These are phyloP conservation scores for Odontarrhena argentea DNA, from an alignment of 345 rosid genomes.

Conservation along the genomic window DNA sequence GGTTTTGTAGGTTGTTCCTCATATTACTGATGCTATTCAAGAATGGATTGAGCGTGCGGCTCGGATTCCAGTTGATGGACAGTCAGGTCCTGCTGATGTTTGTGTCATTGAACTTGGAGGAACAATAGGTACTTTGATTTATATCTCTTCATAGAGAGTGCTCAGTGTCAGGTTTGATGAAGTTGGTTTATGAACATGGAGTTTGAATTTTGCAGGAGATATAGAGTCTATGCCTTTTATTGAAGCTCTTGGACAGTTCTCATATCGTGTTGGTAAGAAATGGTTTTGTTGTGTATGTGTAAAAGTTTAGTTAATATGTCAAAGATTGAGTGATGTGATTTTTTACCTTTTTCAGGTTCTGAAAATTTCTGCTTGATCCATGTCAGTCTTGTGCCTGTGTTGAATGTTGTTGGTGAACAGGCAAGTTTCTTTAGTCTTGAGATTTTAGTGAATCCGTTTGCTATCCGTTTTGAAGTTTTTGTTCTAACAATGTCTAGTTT, in stretches of 20 bases:
- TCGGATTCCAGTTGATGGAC: slow-evolving; percentile 78
- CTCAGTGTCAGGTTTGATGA: slow-evolving; percentile 3
- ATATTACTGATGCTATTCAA: slow-evolving; percentile 93
- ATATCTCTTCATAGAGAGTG: not conserved
- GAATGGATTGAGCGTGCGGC: slow-evolving; percentile 97
- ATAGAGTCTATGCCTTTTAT: slow-evolving; percentile 98
- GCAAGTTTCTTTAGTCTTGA: slow-evolving; percentile 43
- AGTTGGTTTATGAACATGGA: slow-evolving; percentile 10
- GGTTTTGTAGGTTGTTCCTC: slow-evolving; percentile 82
- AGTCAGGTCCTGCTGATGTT: slow-evolving; percentile 87
- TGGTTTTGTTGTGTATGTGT: slow-evolving; percentile 15
- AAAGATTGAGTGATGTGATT: not conserved
- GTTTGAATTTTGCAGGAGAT: slow-evolving; percentile 66
- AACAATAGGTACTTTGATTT: slow-evolving; percentile 64
- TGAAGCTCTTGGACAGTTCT: slow-evolving; percentile 95
- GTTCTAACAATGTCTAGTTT: slow-evolving; percentile 14
- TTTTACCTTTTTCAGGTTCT: slow-evolving; percentile 48
- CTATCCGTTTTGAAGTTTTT: not conserved
- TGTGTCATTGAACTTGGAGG: slow-evolving; percentile 99
- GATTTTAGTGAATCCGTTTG: slow-evolving; percentile 14
- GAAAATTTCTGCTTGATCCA: slow-evolving; percentile 95
- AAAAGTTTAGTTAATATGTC: slow-evolving; percentile 8
- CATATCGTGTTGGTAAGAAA: slow-evolving; percentile 80
- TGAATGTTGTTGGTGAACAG: slow-evolving; percentile 98
- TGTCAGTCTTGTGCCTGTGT: slow-evolving; percentile 97